Percentiles rank a stretch among this genome's conserved stretches.
Conservation (phyloP, 345 rosid genomes). For the Gynandropsis gynandra region DNA sequence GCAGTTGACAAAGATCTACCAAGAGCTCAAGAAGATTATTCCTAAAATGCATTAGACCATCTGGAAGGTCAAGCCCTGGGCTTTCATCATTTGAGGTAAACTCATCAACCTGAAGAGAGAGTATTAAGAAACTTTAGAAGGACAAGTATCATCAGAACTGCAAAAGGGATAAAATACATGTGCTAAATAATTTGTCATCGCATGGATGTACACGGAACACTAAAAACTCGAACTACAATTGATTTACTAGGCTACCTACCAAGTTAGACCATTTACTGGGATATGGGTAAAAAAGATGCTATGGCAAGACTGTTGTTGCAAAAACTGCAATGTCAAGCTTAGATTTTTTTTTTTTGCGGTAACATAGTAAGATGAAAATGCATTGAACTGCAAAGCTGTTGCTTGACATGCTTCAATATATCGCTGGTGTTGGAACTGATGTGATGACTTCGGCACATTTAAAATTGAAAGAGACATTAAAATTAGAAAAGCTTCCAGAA, state of each 20-base stretch:
- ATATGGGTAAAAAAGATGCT: conserved; percentile 3
- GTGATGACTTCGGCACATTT: conserved; percentile 6
- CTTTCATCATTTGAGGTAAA: conserved; percentile 53
- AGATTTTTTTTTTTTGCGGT: too few species aligned
- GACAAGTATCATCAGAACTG: conserved; percentile 11
- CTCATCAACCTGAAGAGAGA: conserved; percentile 66
- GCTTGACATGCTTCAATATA: not conserved
- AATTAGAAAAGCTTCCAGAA: conserved; percentile 11
- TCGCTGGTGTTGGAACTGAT: conserved; percentile 8
- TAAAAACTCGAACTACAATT: not conserved
- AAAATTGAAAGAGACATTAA: conserved; percentile 11
- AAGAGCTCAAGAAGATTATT: conserved; percentile 80
- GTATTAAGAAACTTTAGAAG: conserved; percentile 20
- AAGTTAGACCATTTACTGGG: not conserved
- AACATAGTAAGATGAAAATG: conserved; percentile 12
- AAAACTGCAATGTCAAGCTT: conserved; percentile 6
- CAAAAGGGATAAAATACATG: not conserved
- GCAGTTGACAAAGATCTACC: conserved; percentile 86
- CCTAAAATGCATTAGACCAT: conserved; percentile 76
- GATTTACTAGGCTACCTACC: not conserved
- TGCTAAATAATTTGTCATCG: conserved; percentile 8
- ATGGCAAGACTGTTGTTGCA: conserved; percentile 6
- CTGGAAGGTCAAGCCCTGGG: conserved; percentile 61
- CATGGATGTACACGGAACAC: not conserved
- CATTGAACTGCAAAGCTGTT: too few species aligned